A percentile compares a stretch with the other conserved stretches of the same genome.
These are phyloP conservation scores for Salix purpurea DNA, from an alignment of 345 rosid genomes.

Conservation along the genomic window DNA sequence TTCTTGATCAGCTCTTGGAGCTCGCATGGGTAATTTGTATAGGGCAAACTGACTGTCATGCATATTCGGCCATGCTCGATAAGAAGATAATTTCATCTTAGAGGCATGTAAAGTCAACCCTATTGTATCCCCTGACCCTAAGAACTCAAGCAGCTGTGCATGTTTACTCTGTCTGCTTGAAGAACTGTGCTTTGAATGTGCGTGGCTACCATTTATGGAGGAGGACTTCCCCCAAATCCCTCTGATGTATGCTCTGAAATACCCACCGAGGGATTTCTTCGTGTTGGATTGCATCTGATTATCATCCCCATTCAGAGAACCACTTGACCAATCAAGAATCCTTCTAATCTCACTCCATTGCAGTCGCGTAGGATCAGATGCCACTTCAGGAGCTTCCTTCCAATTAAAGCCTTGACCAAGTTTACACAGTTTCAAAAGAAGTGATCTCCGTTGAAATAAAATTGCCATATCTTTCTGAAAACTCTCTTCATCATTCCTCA, in stretches of 20 bases:
- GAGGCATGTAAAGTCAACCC: conserved; percentile 56
- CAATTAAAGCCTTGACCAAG: conserved; percentile 43
- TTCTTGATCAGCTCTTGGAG: conserved; percentile 48
- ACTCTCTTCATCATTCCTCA: conserved; percentile 43
- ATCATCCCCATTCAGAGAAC: conserved; percentile 32
- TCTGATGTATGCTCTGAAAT: conserved; percentile 48
- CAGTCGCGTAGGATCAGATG: conserved; percentile 39
- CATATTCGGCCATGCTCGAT: conserved; percentile 87
- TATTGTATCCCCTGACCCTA: conserved; percentile 56
- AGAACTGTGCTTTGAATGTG: conserved; percentile 35
- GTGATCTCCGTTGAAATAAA: conserved; percentile 53
- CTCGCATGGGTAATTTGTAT: conserved; percentile 59
- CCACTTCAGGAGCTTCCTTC: conserved; percentile 32
- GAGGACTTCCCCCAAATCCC: conserved; percentile 54
- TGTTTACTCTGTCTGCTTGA: conserved; percentile 55
- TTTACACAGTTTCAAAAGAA: conserved; percentile 47
- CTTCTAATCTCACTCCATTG: conserved; percentile 42
- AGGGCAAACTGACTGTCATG: conserved; percentile 68
- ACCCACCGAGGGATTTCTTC: conserved; percentile 46
- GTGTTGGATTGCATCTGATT: conserved; percentile 25
- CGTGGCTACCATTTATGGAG: conserved; percentile 30
- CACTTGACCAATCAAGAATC: conserved; percentile 32
- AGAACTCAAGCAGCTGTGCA: conserved; percentile 51
- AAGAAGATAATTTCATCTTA: conserved; percentile 50
- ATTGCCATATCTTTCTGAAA: conserved; percentile 37